A percentile compares a stretch with the other conserved stretches of the same genome.
Conservation (phyloP, 805 yeast genomes). For the Phaffomyces antillensis region DNA sequence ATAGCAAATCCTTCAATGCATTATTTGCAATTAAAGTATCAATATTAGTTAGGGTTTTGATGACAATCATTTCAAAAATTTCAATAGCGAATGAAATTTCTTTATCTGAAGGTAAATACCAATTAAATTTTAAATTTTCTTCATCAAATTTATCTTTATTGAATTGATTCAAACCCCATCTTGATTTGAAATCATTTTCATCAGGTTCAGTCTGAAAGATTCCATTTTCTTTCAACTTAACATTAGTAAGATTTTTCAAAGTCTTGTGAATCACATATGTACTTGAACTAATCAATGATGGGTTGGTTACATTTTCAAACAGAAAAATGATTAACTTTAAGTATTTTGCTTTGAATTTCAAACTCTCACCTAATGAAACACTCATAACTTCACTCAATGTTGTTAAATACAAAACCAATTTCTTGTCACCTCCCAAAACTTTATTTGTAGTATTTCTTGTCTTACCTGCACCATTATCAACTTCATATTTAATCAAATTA, state of each 20-base stretch:
- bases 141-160: conserved; percentile 40
- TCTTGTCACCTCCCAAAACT: conserved; percentile 69
- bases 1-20: conserved; percentile 20
- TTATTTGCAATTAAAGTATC: conserved; percentile 25
- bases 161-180: conserved; percentile 76
- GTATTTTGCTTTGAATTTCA: conserved; percentile 39
- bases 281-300: conserved; percentile 52
- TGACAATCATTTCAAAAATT: conserved; percentile 43
- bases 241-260: conserved; percentile 54
- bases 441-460: conserved; percentile 56
- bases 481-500: conserved; percentile 54
- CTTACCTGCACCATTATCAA: conserved; percentile 78
- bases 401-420: conserved; percentile 62
- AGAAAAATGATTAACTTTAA: conserved; percentile 27
- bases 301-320: conserved; percentile 30
- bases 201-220: conserved; percentile 42
- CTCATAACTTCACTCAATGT: conserved; percentile 65
- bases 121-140: conserved; percentile 48
- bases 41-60: conserved; percentile 37
- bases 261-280: conserved; percentile 62
- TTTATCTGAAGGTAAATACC: conserved; percentile 63
- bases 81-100: conserved; percentile 58
- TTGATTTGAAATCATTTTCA: conserved; percentile 29
- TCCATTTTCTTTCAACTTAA: conserved; percentile 50
- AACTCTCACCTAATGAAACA: conserved; percentile 49